Conservation (phyloP, 176 grass and related monocot species). For the Zea mays region Zm-B73-REFERENCE-NAM-5.0 NC_050102.1:6579001-6579500, state of each 20-base stretch:
- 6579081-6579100: not conserved
- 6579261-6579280: constrained; percentile 80
- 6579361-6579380: constrained; percentile 20
- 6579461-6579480: constrained; percentile 46
- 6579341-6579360: not conserved
- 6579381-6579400: constrained; percentile 74
- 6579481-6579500: constrained; percentile 39
- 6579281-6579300: constrained; percentile 73
- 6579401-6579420: constrained; percentile 84
- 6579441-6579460: constrained; percentile 85
- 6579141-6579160: not conserved
- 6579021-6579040: not conserved
- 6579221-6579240: constrained; percentile 48
- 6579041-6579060: not conserved
- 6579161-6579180: constrained; percentile 20
- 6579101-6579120: not conserved
- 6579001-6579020: too few relatives aligned
- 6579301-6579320: constrained; percentile 96
- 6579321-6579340: constrained; percentile 26
- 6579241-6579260: constrained; percentile 80
- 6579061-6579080: not conserved
- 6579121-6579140: not conserved
- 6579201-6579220: constrained; percentile 53
- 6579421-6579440: constrained; percentile 88
- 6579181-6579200: constrained; percentile 55